Percentiles rank a stretch among this genome's conserved stretches.
These are phyloP conservation scores for Aspergillus bridgeri DNA, from an alignment of 495 filamentous ascomycete genomes.

Conservation along the genomic window DNA sequence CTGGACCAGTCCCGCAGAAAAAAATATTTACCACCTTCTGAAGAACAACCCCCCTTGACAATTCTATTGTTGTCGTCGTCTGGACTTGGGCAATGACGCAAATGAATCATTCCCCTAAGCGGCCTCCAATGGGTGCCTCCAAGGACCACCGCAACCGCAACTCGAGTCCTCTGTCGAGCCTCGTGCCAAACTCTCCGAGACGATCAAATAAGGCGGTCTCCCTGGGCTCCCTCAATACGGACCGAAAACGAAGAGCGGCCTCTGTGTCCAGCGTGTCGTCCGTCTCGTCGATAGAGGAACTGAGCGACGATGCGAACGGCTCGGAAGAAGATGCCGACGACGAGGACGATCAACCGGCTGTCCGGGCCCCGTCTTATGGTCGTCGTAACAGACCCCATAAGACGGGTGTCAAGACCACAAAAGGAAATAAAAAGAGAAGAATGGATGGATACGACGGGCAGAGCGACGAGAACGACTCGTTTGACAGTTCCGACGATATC, in stretches of 20 bases:
- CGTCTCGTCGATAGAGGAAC: constrained; percentile 36
- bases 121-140: constrained; percentile 26
- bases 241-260: constrained; percentile 40
- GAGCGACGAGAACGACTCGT: constrained; percentile 33
- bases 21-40: not conserved
- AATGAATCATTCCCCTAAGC: constrained; percentile 27
- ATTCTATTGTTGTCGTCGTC: constrained; percentile 8
- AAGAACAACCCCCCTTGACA: not conserved
- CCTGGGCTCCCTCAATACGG: constrained; percentile 16
- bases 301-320: constrained; percentile 40
- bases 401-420: constrained; percentile 39
- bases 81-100: constrained; percentile 27
- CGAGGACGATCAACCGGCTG: constrained; percentile 49
- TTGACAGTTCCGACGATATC: constrained; percentile 56
- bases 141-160: constrained; percentile 25
- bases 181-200: constrained; percentile 21
- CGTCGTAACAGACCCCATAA: constrained; percentile 38
- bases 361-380: constrained; percentile 51
- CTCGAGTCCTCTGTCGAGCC: constrained; percentile 25
- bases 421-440: constrained; percentile 40
- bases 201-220: constrained; percentile 28
- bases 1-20: constrained; percentile 1
- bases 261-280: constrained; percentile 45
- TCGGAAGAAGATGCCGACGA: constrained; percentile 50
- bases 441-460: constrained; percentile 65